Base-by-base conservation (phyloP, 345 rosid genomes). In the Bruguiera parviflora region DNA sequence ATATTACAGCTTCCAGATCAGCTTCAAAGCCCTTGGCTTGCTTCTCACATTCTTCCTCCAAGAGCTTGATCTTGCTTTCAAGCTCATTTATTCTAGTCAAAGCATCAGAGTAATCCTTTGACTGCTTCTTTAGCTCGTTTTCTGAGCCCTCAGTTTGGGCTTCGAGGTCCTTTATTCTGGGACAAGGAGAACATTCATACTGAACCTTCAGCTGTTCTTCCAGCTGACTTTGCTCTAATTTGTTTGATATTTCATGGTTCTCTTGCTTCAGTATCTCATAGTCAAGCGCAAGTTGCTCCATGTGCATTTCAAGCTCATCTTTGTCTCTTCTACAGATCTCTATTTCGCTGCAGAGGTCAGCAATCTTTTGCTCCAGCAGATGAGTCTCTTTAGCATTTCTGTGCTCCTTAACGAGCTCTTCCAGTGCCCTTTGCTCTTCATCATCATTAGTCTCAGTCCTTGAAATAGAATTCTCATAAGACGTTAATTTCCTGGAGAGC, bases 211-310 rank as follows among this genome's bases (percentile, higher is more conserved):
- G 78, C 39, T 90, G 92, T 75, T 90, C 97, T 83, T 86, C 94
- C 63, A 92, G 73, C 80, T 83, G 84, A 71, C 88, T 86, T 78
- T 95, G 99, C 86, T 95, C 97, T 76, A 90, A 75, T 75, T 84
- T 90, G 67, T 78, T 83, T 4, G 90, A 88, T 55, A 88, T 66
- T 58, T 82, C 83, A 21, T 92, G 97, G 77, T 92, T 88, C 76
- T 89, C 92, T 68, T 96, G 98, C 78, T 90, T 92, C 70, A 90
- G 31, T 76, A 92, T 96, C 95, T 96, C 98, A 67, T 96, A 90
- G 67, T 96, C 99, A 65, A 96, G 84, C 53, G 94, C 99, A 61
- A 96, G 86, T 78, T 92, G 98, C 83, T 96, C 96, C 92, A 89
- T 85, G 73, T 90, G 97, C 76, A 83, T 85, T 90, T 92, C 95